phyloP scores from a whole-genome alignment of 2,329 filamentous ascomycete species.

The Chaetomiaceae sp. region DNA sequence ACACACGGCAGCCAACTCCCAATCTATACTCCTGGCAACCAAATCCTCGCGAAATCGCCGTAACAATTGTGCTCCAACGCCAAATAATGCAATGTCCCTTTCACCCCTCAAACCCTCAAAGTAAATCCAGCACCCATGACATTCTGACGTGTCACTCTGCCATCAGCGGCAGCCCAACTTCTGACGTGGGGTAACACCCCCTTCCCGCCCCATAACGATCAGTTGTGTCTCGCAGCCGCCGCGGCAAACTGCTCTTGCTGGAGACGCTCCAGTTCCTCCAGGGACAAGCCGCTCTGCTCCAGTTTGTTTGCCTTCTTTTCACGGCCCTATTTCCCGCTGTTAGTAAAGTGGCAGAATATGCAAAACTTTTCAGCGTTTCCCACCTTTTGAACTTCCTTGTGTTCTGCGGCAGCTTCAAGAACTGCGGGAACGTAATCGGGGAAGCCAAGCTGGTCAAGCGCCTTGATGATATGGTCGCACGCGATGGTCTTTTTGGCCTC shows the following conservation, averaged over 20 bases:
- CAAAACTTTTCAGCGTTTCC: conserved; percentile 25
- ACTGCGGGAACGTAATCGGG: conserved; percentile 87
- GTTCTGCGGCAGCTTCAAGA: conserved; percentile 78
- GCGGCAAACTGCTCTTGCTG: conserved; percentile 89
- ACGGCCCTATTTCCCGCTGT: conserved; percentile 62
- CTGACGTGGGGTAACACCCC: not conserved
- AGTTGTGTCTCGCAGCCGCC: conserved; percentile 68
- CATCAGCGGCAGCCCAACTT: not conserved
- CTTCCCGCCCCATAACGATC: conserved; percentile 16
- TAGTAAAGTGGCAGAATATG: conserved; percentile 38
- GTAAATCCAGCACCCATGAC: not conserved
- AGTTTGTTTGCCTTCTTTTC: conserved; percentile 98
- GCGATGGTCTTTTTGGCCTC: conserved; percentile 99
- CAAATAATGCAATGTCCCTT: conserved; percentile 19
- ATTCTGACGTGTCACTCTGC: not conserved
- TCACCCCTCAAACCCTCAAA: not conserved
- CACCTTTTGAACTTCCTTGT: conserved; percentile 91
- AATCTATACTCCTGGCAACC: conserved; percentile 10
- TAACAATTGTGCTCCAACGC: conserved; percentile 18
- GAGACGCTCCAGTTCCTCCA: conserved; percentile 82
- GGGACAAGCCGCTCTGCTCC: conserved; percentile 84
- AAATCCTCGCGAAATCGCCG: conserved; percentile 2
- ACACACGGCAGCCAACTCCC: conserved; percentile 2
- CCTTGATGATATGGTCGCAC: conserved; percentile 94
- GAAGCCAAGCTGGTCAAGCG: conserved; percentile 87